Evolutionary conservation across 257 asterid species (phyloP).

Genomic region (Primulina huaijiensis): DNA sequence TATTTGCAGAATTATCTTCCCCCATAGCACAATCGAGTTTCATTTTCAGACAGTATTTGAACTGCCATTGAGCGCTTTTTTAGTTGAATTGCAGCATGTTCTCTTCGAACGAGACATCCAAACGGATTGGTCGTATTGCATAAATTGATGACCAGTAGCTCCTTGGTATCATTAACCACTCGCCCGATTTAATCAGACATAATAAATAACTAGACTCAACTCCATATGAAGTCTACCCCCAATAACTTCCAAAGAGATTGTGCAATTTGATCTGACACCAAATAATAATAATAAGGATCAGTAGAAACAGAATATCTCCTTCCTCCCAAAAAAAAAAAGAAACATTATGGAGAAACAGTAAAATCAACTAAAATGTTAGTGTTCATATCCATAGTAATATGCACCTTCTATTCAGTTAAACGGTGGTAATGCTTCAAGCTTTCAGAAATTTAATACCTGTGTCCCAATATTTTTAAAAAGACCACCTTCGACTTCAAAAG

Average conservation of each 20-base stretch:
- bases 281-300: constrained; percentile 7
- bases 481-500: too few species aligned
- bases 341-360: background rate
- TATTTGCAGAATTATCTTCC: background rate
- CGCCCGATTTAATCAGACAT: constrained; percentile 41
- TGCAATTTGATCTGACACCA: constrained; percentile 7
- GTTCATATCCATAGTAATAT: too few species aligned
- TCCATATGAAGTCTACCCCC: constrained; percentile 20
- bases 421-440: too few species aligned
- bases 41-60: constrained; percentile 18
- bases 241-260: constrained; percentile 9
- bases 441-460: too few species aligned
- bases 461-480: too few species aligned
- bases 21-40: constrained; percentile 20
- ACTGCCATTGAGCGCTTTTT: constrained; percentile 15
- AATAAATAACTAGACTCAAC: constrained; percentile 1
- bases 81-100: constrained; percentile 26
- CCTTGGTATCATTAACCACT: constrained; percentile 27
- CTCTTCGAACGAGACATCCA: constrained; percentile 73
- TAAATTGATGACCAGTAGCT: constrained; percentile 21
- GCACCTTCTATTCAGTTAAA: too few species aligned
- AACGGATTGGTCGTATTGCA: constrained; percentile 38
- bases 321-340: background rate
- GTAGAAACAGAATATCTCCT: background rate
- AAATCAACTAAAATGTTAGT: too few species aligned